phyloP scores from a whole-genome alignment of 208 protist species.

The Trypanosoma boissoni region DNA sequence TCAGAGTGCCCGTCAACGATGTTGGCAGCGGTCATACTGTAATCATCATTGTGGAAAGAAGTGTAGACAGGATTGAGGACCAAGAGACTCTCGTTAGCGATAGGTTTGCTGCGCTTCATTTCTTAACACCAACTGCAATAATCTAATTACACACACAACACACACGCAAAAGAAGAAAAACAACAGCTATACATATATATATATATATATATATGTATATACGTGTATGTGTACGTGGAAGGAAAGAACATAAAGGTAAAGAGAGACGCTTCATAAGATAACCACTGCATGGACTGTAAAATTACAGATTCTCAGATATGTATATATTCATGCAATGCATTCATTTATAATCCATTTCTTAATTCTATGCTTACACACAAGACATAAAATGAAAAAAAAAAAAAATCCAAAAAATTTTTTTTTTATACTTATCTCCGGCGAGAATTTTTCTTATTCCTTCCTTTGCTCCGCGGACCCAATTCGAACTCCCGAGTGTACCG shows the following conservation, averaged over 20 bases:
- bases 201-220: conserved; percentile 9
- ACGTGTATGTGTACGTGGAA: neutral
- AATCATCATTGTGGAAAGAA: conserved; percentile 72
- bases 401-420: neutral
- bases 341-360: no score
- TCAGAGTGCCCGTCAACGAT: conserved; percentile 38
- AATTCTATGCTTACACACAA: neutral
- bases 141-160: no score
- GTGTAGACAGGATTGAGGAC: conserved; percentile 41
- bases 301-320: no score
- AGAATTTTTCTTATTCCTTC: neutral
- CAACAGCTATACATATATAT: conserved; percentile 6
- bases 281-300: no score
- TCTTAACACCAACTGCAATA: no score
- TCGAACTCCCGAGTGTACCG: conserved; percentile 70
- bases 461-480: conserved; percentile 40
- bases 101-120: neutral
- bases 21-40: conserved; percentile 29
- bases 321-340: no score
- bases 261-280: neutral
- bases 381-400: neutral
- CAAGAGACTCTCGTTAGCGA: neutral
- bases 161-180: neutral
- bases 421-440: neutral
- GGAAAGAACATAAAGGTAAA: neutral